Percentiles rank a stretch among this genome's conserved stretches.
Conservation (phyloP, 306 rosid genomes). For the Phaseolus lunatus region DNA sequence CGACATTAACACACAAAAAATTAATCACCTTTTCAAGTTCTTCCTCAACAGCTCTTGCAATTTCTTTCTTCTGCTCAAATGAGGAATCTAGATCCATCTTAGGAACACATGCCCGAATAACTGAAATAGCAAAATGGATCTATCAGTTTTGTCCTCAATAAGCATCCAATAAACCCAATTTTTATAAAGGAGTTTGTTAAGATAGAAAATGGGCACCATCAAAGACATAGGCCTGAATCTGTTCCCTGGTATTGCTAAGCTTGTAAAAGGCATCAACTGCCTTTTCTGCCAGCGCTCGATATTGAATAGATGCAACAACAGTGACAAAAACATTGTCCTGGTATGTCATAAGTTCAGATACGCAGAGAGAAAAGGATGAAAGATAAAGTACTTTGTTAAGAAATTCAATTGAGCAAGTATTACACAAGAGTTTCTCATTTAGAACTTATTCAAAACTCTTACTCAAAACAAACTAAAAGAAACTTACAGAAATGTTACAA, state of each 20-base stretch:
- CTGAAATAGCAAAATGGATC: constrained; percentile 42
- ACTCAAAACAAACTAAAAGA: neutral
- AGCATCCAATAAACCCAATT: neutral
- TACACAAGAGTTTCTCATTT: neutral
- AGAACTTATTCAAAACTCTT: neutral
- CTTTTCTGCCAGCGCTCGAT: constrained; percentile 72
- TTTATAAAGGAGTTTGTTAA: neutral
- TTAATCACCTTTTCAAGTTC: constrained; percentile 75
- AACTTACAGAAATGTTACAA: neutral
- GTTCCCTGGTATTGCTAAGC: constrained; percentile 74
- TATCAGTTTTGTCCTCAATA: neutral
- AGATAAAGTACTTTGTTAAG: neutral
- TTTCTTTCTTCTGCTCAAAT: constrained; percentile 84
- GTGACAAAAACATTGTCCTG: constrained; percentile 87
- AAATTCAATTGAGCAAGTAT: neutral
- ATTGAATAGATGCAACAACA: constrained; percentile 88
- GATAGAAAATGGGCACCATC: constrained; percentile 55
- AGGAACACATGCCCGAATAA: constrained; percentile 79
- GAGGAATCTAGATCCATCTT: constrained; percentile 75
- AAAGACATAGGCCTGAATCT: constrained; percentile 86
- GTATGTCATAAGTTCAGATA: constrained; percentile 23
- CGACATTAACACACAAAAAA: neutral
- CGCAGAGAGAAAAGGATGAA: constrained; percentile 21
- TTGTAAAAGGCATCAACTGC: constrained; percentile 84
- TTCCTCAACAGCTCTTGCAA: constrained; percentile 82